phyloP scores from a whole-genome alignment of 768 basidiomycete genomes.

The Podaxis pistillaris region DNA sequence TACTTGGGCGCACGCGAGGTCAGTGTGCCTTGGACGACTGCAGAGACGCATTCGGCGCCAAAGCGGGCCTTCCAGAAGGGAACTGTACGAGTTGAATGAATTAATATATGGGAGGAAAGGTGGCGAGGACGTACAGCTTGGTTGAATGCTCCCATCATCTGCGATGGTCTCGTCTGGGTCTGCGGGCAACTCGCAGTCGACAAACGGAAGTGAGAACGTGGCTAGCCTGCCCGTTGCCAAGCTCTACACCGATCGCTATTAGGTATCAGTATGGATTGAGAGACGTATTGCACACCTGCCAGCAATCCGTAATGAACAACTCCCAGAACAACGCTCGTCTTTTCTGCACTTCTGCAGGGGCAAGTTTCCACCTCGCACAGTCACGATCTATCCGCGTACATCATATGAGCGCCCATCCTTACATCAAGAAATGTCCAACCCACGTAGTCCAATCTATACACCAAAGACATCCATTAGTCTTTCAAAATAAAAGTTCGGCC shows the following conservation, averaged over 20 bases:
- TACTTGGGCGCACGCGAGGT: slow-evolving; percentile 65
- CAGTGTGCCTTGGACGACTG: slow-evolving; percentile 66
- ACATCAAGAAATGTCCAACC: slow-evolving; percentile 17
- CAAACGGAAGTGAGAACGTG: slow-evolving; percentile 67
- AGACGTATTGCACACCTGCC: slow-evolving; percentile 49
- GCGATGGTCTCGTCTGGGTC: slow-evolving; percentile 38
- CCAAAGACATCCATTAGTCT: background rate
- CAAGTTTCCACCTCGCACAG: slow-evolving; percentile 66
- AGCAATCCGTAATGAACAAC: slow-evolving; percentile 47
- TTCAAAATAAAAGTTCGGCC: slow-evolving; percentile 1
- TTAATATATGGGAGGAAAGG: background rate
- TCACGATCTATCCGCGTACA: slow-evolving; percentile 54
- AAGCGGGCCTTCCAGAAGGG: slow-evolving; percentile 71
- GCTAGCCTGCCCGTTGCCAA: slow-evolving; percentile 69
- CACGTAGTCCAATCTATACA: slow-evolving; percentile 64
- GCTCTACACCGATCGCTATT: slow-evolving; percentile 39
- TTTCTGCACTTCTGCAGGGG: slow-evolving; percentile 65
- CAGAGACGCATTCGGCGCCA: slow-evolving; percentile 62
- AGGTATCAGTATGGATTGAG: background rate
- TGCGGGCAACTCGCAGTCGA: slow-evolving; percentile 59
- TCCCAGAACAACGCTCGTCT: slow-evolving; percentile 74
- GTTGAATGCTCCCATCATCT: slow-evolving; percentile 54
- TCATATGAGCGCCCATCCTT: background rate
- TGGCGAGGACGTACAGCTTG: slow-evolving; percentile 49
- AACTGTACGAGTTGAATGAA: slow-evolving; percentile 36